Percentiles rank a stretch among this genome's conserved stretches.
These are phyloP conservation scores for Babesia divergens DNA, from an alignment of 169 alveolate genomes.

Conservation along the genomic window DNA sequence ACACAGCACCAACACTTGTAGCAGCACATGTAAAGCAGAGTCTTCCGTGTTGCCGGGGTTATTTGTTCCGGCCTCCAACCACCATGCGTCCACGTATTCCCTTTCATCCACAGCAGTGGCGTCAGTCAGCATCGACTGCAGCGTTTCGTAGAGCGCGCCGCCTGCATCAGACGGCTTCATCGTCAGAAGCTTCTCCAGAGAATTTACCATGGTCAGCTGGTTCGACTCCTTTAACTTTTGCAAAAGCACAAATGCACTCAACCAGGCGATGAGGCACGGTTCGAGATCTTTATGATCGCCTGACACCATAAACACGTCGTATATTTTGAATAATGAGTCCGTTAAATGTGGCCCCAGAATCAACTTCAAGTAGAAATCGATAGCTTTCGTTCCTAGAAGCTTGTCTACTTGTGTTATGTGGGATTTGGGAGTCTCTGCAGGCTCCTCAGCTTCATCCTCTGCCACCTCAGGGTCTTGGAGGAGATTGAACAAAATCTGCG, in stretches of 20 bases:
- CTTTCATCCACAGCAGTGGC: not conserved
- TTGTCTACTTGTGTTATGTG: not conserved
- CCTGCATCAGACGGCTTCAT: slow-evolving; percentile 36
- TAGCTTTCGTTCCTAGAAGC: not conserved
- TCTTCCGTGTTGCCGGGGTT: slow-evolving; percentile 11
- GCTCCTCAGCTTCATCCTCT: not conserved
- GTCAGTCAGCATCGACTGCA: not conserved
- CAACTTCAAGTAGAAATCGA: slow-evolving; percentile 14
- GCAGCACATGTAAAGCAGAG: slow-evolving; percentile 22
- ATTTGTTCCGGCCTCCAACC: not conserved
- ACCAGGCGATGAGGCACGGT: slow-evolving; percentile 45
- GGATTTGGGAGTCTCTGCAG: not conserved
- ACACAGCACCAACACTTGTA: slow-evolving; percentile 31
- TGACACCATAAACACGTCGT: not conserved
- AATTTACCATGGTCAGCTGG: slow-evolving; percentile 18
- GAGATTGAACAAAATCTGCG: slow-evolving; percentile 15
- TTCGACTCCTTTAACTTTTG: slow-evolving; percentile 5
- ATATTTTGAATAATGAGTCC: slow-evolving; percentile 2
- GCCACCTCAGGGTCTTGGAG: not conserved
- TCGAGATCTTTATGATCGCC: slow-evolving; percentile 36
- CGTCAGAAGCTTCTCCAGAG: slow-evolving; percentile 26
- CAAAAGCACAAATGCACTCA: slow-evolving; percentile 19
- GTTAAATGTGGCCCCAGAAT: slow-evolving; percentile 39
- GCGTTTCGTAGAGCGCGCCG: slow-evolving; percentile 14
- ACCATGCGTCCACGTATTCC: slow-evolving; percentile 17